Conservation (phyloP, 1,284 basidiomycete species). For the Entoloma clypeatum region DNA sequence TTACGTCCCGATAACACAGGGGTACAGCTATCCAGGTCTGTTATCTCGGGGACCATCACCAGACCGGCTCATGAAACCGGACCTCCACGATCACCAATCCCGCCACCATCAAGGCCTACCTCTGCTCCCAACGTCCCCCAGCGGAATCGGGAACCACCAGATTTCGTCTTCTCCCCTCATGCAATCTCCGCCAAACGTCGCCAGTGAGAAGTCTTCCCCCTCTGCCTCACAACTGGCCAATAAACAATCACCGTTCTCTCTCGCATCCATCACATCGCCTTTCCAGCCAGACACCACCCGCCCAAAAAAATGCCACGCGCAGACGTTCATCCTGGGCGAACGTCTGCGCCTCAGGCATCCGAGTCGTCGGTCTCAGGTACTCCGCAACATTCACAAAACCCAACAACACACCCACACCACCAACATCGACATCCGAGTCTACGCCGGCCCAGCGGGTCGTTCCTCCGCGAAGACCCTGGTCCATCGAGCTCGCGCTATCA, state of each 20-base stretch:
- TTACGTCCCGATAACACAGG: too few species aligned
- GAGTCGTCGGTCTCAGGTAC: slow-evolving; percentile 27
- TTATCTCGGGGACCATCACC: slow-evolving; percentile 25
- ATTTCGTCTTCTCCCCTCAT: slow-evolving; percentile 21
- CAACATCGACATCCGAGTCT: neutral
- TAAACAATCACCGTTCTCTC: slow-evolving; percentile 33
- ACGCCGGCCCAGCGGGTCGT: slow-evolving; percentile 24
- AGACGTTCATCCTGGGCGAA: slow-evolving; percentile 49
- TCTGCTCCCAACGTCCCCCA: slow-evolving; percentile 16
- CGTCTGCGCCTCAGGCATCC: slow-evolving; percentile 43
- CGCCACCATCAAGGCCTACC: slow-evolving; percentile 18
- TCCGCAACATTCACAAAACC: neutral
- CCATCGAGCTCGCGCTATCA: slow-evolving; percentile 7
- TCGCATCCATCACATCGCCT: slow-evolving; percentile 40
- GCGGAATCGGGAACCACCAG: too few species aligned
- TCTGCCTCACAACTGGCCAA: slow-evolving; percentile 19
- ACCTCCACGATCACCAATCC: slow-evolving; percentile 21
- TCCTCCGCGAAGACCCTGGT: slow-evolving; percentile 18
- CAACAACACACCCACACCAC: neutral
- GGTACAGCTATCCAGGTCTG: slow-evolving; percentile 24
- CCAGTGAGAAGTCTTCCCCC: slow-evolving; percentile 22
- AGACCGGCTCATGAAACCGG: slow-evolving; percentile 31
- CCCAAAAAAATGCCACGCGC: slow-evolving; percentile 50
- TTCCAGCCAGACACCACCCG: slow-evolving; percentile 33
- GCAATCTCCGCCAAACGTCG: slow-evolving; percentile 9